phyloP scores from a whole-genome alignment of 306 rosid species.

The Pueraria montana region DNA sequence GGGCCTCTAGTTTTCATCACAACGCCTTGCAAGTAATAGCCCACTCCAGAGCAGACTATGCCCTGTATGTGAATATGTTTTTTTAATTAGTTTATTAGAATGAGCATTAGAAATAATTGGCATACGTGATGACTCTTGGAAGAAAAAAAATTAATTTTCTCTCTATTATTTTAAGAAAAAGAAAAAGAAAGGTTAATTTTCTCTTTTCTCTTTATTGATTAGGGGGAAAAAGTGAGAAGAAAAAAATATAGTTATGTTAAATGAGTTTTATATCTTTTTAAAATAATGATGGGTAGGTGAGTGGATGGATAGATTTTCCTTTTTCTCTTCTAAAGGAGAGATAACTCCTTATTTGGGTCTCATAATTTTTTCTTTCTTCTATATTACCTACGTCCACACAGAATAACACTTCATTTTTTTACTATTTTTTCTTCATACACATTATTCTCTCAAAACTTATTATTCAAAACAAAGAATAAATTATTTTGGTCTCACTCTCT shows the following conservation, averaged over 20 bases:
- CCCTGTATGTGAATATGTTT: slow-evolving; percentile 64
- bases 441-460: background rate
- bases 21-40: slow-evolving; percentile 90
- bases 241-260: background rate
- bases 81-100: background rate
- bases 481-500: background rate
- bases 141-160: too few species aligned
- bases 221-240: background rate
- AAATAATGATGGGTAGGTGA: background rate
- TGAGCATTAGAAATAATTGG: background rate
- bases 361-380: background rate
- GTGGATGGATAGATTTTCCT: background rate
- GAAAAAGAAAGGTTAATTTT: background rate
- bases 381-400: background rate
- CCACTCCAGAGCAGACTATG: slow-evolving; percentile 72
- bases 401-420: too few species aligned
- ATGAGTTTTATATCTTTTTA: background rate
- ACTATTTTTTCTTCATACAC: background rate
- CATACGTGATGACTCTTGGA: too few species aligned
- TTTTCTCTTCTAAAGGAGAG: background rate
- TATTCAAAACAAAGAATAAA: background rate
- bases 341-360: background rate
- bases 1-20: slow-evolving; percentile 90
- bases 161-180: background rate
- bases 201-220: background rate